Evolutionary conservation across 2,329 filamentous ascomycete genomes (phyloP), one percentile per base, ranked within the genome.

Genomic region (Spiromastix sp.): DNA sequence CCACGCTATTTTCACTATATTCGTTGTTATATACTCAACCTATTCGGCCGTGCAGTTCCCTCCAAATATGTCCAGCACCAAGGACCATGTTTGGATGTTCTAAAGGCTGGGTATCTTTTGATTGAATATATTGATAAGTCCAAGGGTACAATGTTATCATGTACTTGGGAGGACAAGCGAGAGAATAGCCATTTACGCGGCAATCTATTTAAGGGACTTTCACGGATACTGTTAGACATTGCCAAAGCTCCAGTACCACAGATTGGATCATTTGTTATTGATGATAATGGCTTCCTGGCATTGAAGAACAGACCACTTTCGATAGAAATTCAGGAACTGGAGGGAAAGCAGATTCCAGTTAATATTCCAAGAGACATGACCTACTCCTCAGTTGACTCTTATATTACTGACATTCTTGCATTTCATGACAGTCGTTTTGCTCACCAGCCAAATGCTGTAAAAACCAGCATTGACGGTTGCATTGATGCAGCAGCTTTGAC

Each of bases 191-290:
- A 41, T 11, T 27, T 40, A 15, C 39, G 43, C 8, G 37, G 13
- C 3, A 51, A 48, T 26, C 34, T 51, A 10, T 49, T 48, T 34
- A 35, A 17, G n/a, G 34, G 22, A 21, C 37, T 48, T n/a, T 42
- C 42, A 9, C 39, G 38, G 1, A 45, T 49, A 18, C 36, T 49
- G 4, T 12, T 49, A 6, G 40, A 35, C 15, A 16, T 48, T 4
- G 33, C 27, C 3, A 36, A 43, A 9, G 41, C 38, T 10, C 45
- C 51, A 19, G 32, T 56, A 8, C 48, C 49, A 8, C 44, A 45
- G 8, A 60, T 62, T 32, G 56, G 56, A 5, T 60, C 57, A 8
- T 45, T 51, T 9, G 45, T 42, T 8, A 45, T 61, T 11, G 41
- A 56, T 30, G 27, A 47, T 4, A 25, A 48, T 13, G 45, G 52